Base-by-base conservation (phyloP, 2,329 filamentous ascomycete species). In the Trichoderma pleuroti region DNA sequence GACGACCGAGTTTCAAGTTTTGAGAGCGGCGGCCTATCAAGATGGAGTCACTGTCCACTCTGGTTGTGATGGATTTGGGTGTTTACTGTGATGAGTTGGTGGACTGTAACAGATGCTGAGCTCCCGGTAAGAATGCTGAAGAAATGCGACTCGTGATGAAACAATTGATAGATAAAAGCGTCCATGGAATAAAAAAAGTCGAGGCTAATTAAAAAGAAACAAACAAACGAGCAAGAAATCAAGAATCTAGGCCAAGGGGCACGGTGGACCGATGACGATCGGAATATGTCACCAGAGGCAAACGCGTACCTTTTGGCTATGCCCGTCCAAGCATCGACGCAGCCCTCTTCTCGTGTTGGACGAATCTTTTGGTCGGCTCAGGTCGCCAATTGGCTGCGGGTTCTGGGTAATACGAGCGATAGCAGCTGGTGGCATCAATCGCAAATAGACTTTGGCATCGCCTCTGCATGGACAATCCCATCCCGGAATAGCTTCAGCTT, bases 221-320 rank as follows among this genome's bases (percentile, higher is more conserved):
- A 42, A 42, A 21, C 16, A 28, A 24, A 54, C 49, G n/a, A 30
- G 18, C 28, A n/a, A 30, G 18, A 42, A 42, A 10, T 42, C 39
- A 32, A 32, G 24, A 30, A 57, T 42, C 18, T 11, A 32, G 26
- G 34, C 61, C 26, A 30, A 49, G 30, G 26, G n/a, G 46, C n/a
- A 21, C 5, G n/a, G 67, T 69, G 67, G 67, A 62, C 24, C 56
- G 14, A 62, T 69, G 67, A 69, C 67, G 67, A 69, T 69, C 57
- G 16, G 30, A 28, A 62, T 30, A 61, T 62, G 67, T 69, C 67
- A 69, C 66, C 49, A 30, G 14, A 11, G 18, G 34, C 65, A 36
- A 52, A 24, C 42, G 54, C 39, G 34, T 30, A 32, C 26, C 26
- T 30, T 30, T 46, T 49, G 11, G 10, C n/a, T 52, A 42, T 52